Evolutionary conservation across 176 grass and related monocot genomes (phyloP).

Genomic region (Saccharum spontaneum): DNA sequence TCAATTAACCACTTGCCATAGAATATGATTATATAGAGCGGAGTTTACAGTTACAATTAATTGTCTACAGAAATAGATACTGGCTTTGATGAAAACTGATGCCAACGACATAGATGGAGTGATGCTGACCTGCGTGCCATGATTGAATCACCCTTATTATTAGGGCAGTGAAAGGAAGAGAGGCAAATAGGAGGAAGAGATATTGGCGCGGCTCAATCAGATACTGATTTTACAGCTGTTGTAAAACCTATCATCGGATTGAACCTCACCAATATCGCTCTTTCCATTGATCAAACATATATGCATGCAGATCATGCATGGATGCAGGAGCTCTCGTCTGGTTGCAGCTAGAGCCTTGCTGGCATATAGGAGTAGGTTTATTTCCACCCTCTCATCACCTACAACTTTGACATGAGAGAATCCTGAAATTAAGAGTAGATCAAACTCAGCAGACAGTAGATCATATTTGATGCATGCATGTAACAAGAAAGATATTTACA

Average conservation of each 20-base stretch:
- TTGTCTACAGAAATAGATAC: background rate
- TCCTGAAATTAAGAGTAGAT: background rate
- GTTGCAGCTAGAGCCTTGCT: background rate
- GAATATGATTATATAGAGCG: background rate
- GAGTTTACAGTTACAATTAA: background rate
- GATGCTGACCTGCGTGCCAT: conserved; percentile 18
- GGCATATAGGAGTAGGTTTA: too few relatives aligned
- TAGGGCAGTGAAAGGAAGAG: background rate
- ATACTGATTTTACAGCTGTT: conserved; percentile 41
- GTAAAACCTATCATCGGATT: conserved; percentile 10
- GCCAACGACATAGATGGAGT: background rate
- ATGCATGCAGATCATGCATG: background rate
- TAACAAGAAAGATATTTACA: background rate
- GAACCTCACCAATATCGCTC: too few relatives aligned
- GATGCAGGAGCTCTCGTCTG: background rate
- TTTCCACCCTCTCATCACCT: background rate
- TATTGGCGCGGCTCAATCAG: conserved; percentile 99
- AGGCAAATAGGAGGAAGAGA: conserved; percentile 51
- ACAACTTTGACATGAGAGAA: background rate
- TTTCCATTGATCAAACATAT: background rate
- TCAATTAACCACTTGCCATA: background rate
- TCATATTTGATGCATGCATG: background rate
- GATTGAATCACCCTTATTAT: background rate
- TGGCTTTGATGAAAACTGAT: background rate
- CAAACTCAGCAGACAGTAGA: background rate